phyloP scores from a whole-genome alignment of 2,329 filamentous ascomycete species.

The Phoma sp. region DNA sequence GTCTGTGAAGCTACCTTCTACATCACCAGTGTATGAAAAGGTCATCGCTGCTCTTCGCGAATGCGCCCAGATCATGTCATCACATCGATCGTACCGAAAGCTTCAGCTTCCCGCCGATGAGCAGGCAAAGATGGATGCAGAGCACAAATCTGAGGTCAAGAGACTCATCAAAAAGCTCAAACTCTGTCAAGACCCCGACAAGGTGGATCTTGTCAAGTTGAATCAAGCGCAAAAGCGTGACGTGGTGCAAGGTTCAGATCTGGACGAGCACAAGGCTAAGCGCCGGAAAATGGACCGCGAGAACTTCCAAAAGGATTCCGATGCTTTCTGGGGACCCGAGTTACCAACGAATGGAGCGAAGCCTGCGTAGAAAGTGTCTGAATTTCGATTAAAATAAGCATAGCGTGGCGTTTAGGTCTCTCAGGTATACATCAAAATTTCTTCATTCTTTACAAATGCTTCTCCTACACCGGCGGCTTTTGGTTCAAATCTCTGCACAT shows the following conservation, averaged over 20 bases:
- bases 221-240: slow-evolving; percentile 67
- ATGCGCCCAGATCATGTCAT: slow-evolving; percentile 52
- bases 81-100: slow-evolving; percentile 33
- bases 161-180: slow-evolving; percentile 71
- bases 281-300: slow-evolving; percentile 55
- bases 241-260: slow-evolving; percentile 40
- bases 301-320: slow-evolving; percentile 52
- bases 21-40: slow-evolving; percentile 38
- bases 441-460: neutral
- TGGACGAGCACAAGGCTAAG: slow-evolving; percentile 54
- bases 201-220: slow-evolving; percentile 73
- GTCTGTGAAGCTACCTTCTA: slow-evolving; percentile 50
- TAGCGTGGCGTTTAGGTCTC: slow-evolving; percentile 15
- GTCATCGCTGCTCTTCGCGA: slow-evolving; percentile 48
- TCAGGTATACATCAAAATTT: neutral
- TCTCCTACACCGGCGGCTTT: too few relatives aligned
- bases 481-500: neutral
- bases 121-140: slow-evolving; percentile 44
- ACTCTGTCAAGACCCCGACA: slow-evolving; percentile 76
- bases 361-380: neutral
- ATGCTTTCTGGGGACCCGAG: slow-evolving; percentile 56
- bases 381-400: neutral
- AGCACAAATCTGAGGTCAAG: slow-evolving; percentile 60
- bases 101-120: slow-evolving; percentile 31
- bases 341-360: slow-evolving; percentile 4